Percentiles rank a stretch among this genome's conserved stretches.
Evolutionary conservation across 352 stramenopile species (phyloP).

Genomic region (Sclerospora graminicola): DNA sequence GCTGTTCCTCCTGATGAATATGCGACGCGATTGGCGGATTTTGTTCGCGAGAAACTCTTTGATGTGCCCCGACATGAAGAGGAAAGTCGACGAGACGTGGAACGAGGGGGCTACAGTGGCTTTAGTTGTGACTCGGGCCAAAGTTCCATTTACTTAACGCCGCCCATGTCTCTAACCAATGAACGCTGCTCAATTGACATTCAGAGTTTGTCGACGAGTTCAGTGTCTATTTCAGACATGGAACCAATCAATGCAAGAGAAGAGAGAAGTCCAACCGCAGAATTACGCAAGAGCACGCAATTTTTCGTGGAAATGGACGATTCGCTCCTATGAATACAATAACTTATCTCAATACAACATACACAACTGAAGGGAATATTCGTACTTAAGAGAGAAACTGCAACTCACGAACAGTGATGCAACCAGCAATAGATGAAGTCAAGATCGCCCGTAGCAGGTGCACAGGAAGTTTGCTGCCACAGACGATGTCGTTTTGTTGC

Average conservation of each 20-base stretch:
- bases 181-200: constrained; percentile 22
- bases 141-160: constrained; percentile 11
- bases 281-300: constrained; percentile 30
- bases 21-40: constrained; percentile 54
- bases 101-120: constrained; percentile 13
- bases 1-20: constrained; percentile 65
- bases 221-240: constrained; percentile 22
- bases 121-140: constrained; percentile 11
- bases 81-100: constrained; percentile 2
- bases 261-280: background rate
- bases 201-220: constrained; percentile 40
- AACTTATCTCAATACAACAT: too few species aligned
- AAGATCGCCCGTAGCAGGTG: too few species aligned
- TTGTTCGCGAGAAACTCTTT: constrained; percentile 64
- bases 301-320: constrained; percentile 23
- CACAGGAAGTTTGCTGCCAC: too few species aligned
- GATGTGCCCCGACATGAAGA: constrained; percentile 16
- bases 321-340: too few species aligned
- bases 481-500: too few species aligned
- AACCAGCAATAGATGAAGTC: too few species aligned
- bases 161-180: constrained; percentile 9
- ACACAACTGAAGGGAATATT: too few species aligned
- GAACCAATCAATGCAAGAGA: constrained; percentile 7
- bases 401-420: too few species aligned
- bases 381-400: too few species aligned